These are phyloP conservation scores for Alternaria longipes DNA, from an alignment of 2,329 filamentous ascomycete genomes.

Conservation along the genomic window DNA sequence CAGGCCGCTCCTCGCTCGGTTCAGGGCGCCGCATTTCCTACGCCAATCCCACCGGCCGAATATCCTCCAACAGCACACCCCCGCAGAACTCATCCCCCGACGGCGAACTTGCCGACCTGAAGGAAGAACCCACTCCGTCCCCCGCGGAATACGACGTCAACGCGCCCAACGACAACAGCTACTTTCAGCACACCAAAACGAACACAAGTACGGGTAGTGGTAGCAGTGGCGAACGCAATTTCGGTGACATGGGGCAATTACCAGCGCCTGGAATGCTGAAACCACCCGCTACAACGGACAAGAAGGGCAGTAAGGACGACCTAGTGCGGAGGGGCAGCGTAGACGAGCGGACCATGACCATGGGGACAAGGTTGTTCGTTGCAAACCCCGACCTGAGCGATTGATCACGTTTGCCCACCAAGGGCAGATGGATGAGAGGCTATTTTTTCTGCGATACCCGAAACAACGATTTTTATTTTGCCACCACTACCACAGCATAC, in stretches of 20 bases:
- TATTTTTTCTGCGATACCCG: constrained; percentile 46
- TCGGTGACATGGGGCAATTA: constrained; percentile 64
- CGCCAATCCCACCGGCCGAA: constrained; percentile 55
- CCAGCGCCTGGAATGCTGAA: constrained; percentile 52
- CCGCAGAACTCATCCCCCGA: constrained; percentile 54
- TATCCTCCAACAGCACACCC: constrained; percentile 64
- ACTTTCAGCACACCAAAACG: constrained; percentile 56
- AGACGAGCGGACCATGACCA: constrained; percentile 81
- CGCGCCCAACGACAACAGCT: constrained; percentile 41
- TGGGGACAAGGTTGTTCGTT: constrained; percentile 78
- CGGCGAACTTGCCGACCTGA: constrained; percentile 50
- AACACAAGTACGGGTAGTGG: constrained; percentile 56
- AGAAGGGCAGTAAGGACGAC: constrained; percentile 71
- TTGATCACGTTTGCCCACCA: constrained; percentile 38
- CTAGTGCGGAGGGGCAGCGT: constrained; percentile 80
- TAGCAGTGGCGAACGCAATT: constrained; percentile 58
- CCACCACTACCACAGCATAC: constrained; percentile 4
- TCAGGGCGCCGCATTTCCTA: constrained; percentile 52
- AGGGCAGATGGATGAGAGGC: constrained; percentile 3
- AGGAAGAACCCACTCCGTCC: constrained; percentile 59
- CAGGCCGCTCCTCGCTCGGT: constrained; percentile 73
- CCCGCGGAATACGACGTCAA: constrained; percentile 47
- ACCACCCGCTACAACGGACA: constrained; percentile 51
- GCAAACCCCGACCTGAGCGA: constrained; percentile 79
- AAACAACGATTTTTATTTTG: constrained; percentile 23